Percentiles rank a stretch among this genome's conserved stretches.
Conservation (phyloP, 345 rosid species). For the Corchorus capsularis region DNA sequence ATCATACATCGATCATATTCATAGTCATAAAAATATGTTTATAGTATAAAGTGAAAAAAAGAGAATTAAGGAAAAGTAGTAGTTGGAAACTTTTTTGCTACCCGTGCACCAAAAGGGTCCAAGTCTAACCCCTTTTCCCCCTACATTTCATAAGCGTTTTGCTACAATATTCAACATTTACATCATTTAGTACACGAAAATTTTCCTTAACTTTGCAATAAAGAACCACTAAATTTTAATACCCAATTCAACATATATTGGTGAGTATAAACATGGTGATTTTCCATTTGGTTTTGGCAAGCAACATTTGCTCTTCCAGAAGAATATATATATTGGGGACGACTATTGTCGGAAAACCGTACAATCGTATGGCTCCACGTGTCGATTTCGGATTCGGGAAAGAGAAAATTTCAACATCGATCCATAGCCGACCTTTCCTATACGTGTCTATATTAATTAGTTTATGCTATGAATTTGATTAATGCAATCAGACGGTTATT, state of each 20-base stretch:
- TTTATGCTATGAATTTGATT: background rate
- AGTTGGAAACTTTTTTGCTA: slow-evolving; percentile 13
- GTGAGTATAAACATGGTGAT: background rate
- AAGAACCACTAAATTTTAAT: background rate
- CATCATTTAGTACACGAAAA: slow-evolving; percentile 15
- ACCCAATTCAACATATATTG: too few relatives aligned
- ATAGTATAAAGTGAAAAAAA: background rate
- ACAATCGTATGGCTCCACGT: background rate
- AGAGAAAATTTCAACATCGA: background rate
- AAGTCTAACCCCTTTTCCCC: slow-evolving; percentile 5
- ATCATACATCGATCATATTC: background rate
- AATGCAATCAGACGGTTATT: background rate
- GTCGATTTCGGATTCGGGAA: background rate
- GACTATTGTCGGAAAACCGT: background rate
- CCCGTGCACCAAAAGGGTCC: slow-evolving; percentile 19
- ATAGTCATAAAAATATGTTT: background rate
- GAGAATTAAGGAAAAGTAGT: background rate
- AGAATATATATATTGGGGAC: background rate
- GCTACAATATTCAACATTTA: background rate
- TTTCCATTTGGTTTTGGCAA: slow-evolving; percentile 5
- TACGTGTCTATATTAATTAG: background rate
- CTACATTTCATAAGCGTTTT: background rate
- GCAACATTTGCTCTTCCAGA: background rate
- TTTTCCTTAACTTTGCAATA: background rate
- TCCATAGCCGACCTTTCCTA: background rate